Conservation (phyloP, 441 rosid species). For the Gossypium gossypioides region DNA sequence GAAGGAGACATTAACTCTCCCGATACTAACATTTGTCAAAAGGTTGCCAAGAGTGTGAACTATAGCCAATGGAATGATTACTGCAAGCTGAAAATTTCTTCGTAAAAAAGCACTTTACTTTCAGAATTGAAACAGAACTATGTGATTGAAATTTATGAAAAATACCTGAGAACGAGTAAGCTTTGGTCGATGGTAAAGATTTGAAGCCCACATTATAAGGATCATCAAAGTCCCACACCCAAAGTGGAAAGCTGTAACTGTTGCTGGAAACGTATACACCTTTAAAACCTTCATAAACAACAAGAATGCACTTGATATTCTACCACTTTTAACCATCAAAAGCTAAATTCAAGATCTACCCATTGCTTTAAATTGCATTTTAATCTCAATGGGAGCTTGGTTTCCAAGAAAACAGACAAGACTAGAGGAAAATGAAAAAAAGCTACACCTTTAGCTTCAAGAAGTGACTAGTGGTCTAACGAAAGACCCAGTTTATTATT, state of each 20-base stretch:
- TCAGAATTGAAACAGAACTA: neutral
- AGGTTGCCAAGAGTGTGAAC: conserved; percentile 61
- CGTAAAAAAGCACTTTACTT: neutral
- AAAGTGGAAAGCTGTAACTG: conserved; percentile 48
- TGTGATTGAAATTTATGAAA: neutral
- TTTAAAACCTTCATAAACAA: conserved; percentile 35
- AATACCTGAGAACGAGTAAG: conserved; percentile 48
- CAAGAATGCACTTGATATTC: neutral
- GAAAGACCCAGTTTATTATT: no score
- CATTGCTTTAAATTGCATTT: neutral
- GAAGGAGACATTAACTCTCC: conserved; percentile 51
- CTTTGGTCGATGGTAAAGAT: conserved; percentile 43
- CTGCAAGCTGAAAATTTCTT: conserved; percentile 33
- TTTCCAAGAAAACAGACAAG: no score
- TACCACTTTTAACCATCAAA: neutral
- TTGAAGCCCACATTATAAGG: conserved; percentile 42
- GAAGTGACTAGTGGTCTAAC: no score
- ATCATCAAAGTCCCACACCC: conserved; percentile 52
- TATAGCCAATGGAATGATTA: conserved; percentile 42
- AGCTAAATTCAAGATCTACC: neutral
- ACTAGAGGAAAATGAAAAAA: no score
- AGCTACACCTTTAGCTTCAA: no score
- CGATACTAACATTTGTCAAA: conserved; percentile 51
- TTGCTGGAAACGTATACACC: conserved; percentile 53
- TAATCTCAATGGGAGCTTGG: neutral